Evolutionary conservation across 2,329 filamentous ascomycete species (phyloP).

Genomic region (Nigrograna mackinnonii): DNA sequence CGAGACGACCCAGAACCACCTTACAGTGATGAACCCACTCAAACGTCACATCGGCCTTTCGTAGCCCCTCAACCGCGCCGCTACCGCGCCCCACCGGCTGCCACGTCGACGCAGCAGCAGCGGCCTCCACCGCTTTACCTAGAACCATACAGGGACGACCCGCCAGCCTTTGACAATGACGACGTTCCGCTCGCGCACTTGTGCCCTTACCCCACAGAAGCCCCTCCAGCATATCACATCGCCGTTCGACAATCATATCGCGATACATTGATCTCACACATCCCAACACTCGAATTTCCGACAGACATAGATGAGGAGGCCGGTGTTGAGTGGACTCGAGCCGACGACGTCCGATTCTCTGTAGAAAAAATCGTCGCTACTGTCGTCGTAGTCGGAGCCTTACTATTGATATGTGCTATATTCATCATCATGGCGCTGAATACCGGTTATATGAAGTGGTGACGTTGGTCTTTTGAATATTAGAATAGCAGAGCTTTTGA

Average conservation of each 20-base stretch:
- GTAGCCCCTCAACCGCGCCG: slow-evolving; percentile 8
- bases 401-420: slow-evolving; percentile 23
- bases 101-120: neutral
- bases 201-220: slow-evolving; percentile 25
- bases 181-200: slow-evolving; percentile 33
- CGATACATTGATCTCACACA: slow-evolving; percentile 27
- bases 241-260: slow-evolving; percentile 28
- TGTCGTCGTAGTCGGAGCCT: slow-evolving; percentile 21
- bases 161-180: slow-evolving; percentile 14
- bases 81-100: slow-evolving; percentile 2
- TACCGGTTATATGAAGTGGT: no score
- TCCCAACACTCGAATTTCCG: slow-evolving; percentile 8
- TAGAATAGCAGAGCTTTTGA: no score
- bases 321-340: slow-evolving; percentile 9
- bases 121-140: slow-evolving; percentile 1
- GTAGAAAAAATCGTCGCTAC: slow-evolving; percentile 28
- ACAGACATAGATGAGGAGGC: slow-evolving; percentile 18
- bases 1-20: slow-evolving; percentile 15
- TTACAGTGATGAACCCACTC: no score
- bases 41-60: no score
- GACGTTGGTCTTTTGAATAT: no score
- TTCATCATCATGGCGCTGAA: no score
- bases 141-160: slow-evolving; percentile 12
- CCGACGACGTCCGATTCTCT: slow-evolving; percentile 26
- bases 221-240: slow-evolving; percentile 28